Percentiles rank a stretch among this genome's conserved stretches.
Conservation (phyloP, 768 basidiomycete species). For the Phlegmacium glaucopus region DNA sequence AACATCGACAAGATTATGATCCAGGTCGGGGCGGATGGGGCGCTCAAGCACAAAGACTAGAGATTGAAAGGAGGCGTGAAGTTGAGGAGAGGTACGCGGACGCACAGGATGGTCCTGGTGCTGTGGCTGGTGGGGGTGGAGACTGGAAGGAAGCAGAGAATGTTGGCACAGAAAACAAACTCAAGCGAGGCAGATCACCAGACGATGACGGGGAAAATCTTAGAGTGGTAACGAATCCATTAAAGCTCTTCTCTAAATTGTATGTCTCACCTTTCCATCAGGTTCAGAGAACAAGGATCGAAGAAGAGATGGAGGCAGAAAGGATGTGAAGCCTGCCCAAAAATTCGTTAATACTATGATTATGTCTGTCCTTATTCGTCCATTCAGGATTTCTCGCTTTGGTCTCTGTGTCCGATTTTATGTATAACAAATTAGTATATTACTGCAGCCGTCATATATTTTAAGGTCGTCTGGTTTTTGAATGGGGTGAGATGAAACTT, state of each 20-base stretch:
- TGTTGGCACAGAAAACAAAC: slow-evolving; percentile 32
- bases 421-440: slow-evolving; percentile 35
- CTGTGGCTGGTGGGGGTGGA: slow-evolving; percentile 79
- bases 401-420: background rate
- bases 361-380: slow-evolving; percentile 22
- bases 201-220: slow-evolving; percentile 58
- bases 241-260: background rate
- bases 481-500: slow-evolving; percentile 56
- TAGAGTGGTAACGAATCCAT: slow-evolving; percentile 44
- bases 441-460: slow-evolving; percentile 20
- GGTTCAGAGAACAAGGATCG: slow-evolving; percentile 59
- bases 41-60: slow-evolving; percentile 73
- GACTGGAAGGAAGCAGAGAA: slow-evolving; percentile 77
- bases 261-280: slow-evolving; percentile 19
- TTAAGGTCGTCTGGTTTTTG: slow-evolving; percentile 15
- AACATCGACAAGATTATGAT: slow-evolving; percentile 96
- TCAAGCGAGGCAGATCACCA: slow-evolving; percentile 74
- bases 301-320: slow-evolving; percentile 65
- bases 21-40: slow-evolving; percentile 96
- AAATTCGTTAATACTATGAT: slow-evolving; percentile 8
- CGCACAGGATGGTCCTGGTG: slow-evolving; percentile 73
- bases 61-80: slow-evolving; percentile 73
- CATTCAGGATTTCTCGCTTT: slow-evolving; percentile 15
- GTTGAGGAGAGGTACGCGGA: slow-evolving; percentile 87
- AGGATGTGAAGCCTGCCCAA: slow-evolving; percentile 50